A percentile compares a stretch with the other conserved stretches of the same genome.
Conservation (phyloP, 768 basidiomycete species). For the Leccinum boreale region DNA sequence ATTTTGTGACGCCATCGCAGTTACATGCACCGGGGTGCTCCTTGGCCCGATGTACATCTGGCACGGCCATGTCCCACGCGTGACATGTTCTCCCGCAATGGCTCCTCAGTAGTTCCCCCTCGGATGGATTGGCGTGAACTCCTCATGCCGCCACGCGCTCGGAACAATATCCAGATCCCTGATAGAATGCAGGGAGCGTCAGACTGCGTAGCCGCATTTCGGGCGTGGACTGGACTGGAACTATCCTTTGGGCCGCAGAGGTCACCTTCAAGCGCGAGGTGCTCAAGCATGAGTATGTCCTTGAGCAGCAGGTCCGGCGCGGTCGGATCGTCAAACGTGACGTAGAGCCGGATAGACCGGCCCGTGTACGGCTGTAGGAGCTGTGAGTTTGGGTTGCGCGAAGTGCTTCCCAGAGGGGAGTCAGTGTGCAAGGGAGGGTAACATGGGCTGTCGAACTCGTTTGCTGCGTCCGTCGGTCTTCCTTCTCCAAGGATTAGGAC, state of each 20-base stretch:
- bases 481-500: too few relatives aligned
- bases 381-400: not conserved
- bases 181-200: conserved; percentile 17
- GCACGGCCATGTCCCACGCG: too few relatives aligned
- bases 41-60: too few relatives aligned
- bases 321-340: conserved; percentile 10
- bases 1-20: too few relatives aligned
- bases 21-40: too few relatives aligned
- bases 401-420: too few relatives aligned
- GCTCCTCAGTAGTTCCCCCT: too few relatives aligned
- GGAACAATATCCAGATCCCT: conserved; percentile 15
- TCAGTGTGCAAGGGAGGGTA: too few relatives aligned
- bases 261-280: conserved; percentile 12
- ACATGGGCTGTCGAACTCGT: too few relatives aligned
- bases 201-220: conserved; percentile 11
- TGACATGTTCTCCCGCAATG: too few relatives aligned
- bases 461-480: too few relatives aligned
- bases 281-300: conserved; percentile 15
- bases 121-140: too few relatives aligned
- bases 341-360: conserved; percentile 7
- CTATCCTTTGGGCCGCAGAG: conserved; percentile 3
- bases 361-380: conserved; percentile 8
- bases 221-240: conserved; percentile 5
- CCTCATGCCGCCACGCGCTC: conserved; percentile 7
- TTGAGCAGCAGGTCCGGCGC: conserved; percentile 11